Base-by-base conservation (phyloP, 768 basidiomycete genomes). In the Lactarius deliciosus region DNA sequence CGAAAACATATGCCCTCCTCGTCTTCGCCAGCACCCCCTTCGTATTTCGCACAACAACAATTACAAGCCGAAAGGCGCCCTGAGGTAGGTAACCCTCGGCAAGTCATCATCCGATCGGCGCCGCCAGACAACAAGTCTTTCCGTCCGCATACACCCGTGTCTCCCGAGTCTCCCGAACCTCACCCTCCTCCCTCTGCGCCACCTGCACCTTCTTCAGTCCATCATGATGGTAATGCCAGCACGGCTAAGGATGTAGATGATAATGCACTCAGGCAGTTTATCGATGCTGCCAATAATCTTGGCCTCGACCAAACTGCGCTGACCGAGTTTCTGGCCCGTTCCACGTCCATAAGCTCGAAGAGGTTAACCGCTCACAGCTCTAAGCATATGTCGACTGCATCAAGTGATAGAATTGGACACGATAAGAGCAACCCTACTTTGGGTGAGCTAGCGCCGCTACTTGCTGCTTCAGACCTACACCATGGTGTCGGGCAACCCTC, bases 241-340 rank as follows among this genome's bases (percentile, higher is more conserved):
- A 53, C 25, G 25, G 25, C 40, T 59, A 57, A 36, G 3, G 59
- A 79, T 47, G 72, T 74, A 18, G 82, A 86, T 68, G 79, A 82
- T 28, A 78, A 79, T 59, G 88, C 89, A 18, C 77, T 93, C 63
- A 84, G 81, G 74, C 89, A 91, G 73, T 76, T 94, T 30, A 91
- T 90, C 70, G 85, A 86, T 72, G 92, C 91, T 28, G 92, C 90
- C 2, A 82, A 80, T 15, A 86, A 86, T 71, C 83, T 93, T 43
- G 91, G 91, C 36, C 81, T 94, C 41, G 89, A 92, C 76, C 87
- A 87, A 71, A 80, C 76, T 18, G 90, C 85, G 34, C 74, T 94
- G 68, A 89, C 84, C 58, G 91, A 87, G 64, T 76, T 94, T 38
- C 77, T 94, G 54, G 81, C 83, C 64, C 89, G 92, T 41, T 91